Evolutionary conservation across 2,329 filamentous ascomycete species (phyloP), one percentile per base, ranked within the genome.

Genomic region (Pleoardoris graminearum): DNA sequence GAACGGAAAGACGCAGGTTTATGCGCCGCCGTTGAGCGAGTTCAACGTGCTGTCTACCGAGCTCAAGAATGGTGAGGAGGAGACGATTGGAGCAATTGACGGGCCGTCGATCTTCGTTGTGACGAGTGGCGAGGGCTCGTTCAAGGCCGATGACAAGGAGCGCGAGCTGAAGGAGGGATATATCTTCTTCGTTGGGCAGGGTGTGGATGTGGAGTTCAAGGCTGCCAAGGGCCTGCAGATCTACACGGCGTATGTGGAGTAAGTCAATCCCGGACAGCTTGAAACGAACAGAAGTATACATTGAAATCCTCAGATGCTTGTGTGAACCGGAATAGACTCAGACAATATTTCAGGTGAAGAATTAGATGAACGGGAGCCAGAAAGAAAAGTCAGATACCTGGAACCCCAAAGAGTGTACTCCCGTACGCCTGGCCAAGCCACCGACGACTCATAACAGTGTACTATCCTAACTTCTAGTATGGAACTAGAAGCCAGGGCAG

Each of bases 11-110:
- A 88, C 86, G 1, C 77, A 79, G 44, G 74, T 85, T 1, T 89
- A 88, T 64, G 78, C 77, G 8, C 87, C 88, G 4, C 86, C 86
- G 0, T 80, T 90, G 70, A 85, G 82, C 61, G 88, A 91, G 71
- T 91, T 92, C 64, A 82, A 85, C 60, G 82, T 91, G 75, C 72
- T 90, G 10, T 77, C 80, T 42, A 85, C 82, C 1, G 78, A 79
- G 17, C 63, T 91, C n/a, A 70, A 67, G 3, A 70, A 71, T 0
- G 82, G 81, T 0, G 84, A 89, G 61, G 80, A 72, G 32, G 88
- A 91, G 60, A 77, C 73, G 5, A 73, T 88, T 14, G 73, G 71
- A 38, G 73, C 77, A 1, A 73, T 86, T 17, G 75, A 79, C 0
- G 88, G 87, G 0, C 86, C 86, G 0, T 84, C 82, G 48, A 79